Percentiles rank a stretch among this genome's conserved stretches.
Evolutionary conservation across 257 asterid species (phyloP).

Genomic region (Galeopsis tetrahit): DNA sequence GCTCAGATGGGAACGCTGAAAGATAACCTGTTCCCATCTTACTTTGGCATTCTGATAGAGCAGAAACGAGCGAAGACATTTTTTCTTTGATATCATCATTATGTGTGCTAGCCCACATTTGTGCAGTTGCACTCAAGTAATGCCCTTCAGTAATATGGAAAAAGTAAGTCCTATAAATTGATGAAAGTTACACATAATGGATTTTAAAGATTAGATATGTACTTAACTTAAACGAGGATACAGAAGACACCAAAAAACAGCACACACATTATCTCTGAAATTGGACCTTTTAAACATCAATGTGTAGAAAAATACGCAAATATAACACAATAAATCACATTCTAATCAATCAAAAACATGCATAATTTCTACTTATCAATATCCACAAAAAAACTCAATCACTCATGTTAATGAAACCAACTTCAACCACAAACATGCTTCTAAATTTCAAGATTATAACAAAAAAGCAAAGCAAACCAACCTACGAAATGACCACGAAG

Average conservation of each 20-base stretch:
- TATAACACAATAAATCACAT: too few relatives aligned
- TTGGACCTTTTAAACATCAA: too few relatives aligned
- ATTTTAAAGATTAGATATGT: too few relatives aligned
- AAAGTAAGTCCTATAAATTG: neutral
- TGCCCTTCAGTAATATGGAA: constrained; percentile 60
- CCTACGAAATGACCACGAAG: constrained; percentile 99
- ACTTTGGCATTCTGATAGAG: constrained; percentile 64
- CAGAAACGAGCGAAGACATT: constrained; percentile 64
- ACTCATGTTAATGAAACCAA: neutral
- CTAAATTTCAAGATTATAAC: neutral
- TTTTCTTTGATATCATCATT: constrained; percentile 50
- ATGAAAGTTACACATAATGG: too few relatives aligned
- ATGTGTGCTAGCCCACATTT: constrained; percentile 90
- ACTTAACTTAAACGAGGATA: too few relatives aligned
- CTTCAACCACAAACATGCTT: constrained; percentile 22
- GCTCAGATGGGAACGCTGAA: constrained; percentile 88
- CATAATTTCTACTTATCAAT: neutral
- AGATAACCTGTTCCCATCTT: constrained; percentile 83
- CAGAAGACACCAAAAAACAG: too few relatives aligned
- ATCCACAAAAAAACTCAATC: neutral
- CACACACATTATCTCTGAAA: too few relatives aligned
- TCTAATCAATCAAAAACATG: too few relatives aligned
- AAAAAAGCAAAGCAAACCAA: constrained; percentile 38
- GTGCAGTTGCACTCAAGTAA: constrained; percentile 89
- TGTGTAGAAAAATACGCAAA: too few relatives aligned